Percentiles rank a stretch among this genome's conserved stretches.
These are phyloP conservation scores for Cystofilobasidium macerans DNA, from an alignment of 768 basidiomycete genomes.

Conservation along the genomic window DNA sequence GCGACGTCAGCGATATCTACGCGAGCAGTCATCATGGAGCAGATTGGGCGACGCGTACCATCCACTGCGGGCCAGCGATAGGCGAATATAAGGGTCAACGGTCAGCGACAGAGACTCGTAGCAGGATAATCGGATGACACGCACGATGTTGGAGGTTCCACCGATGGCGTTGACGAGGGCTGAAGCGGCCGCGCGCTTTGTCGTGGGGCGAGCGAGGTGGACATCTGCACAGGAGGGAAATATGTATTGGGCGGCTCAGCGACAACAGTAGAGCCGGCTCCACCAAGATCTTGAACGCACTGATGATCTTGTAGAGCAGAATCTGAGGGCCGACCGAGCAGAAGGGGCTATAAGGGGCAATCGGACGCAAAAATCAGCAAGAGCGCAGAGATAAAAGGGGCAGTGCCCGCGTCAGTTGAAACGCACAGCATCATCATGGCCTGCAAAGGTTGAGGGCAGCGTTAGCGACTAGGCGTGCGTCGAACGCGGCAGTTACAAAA, in stretches of 20 bases:
- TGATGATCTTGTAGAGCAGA: neutral
- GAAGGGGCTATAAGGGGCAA: no score
- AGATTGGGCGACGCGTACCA: no score
- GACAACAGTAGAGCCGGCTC: no score
- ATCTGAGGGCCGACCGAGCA: conserved; percentile 32
- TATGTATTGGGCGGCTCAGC: no score
- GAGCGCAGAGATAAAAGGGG: no score
- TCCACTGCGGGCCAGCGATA: no score
- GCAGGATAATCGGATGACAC: no score
- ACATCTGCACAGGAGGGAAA: conserved; percentile 5
- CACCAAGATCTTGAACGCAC: neutral
- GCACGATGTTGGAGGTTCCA: conserved; percentile 32
- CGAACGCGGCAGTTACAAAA: neutral
- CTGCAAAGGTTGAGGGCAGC: neutral
- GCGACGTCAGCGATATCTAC: no score
- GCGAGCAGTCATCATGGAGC: no score
- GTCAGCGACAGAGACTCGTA: no score
- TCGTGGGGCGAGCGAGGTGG: conserved; percentile 32
- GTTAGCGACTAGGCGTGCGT: neutral
- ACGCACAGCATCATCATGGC: neutral
- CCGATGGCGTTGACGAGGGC: conserved; percentile 35
- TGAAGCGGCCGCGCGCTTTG: conserved; percentile 34
- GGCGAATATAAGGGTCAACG: no score
- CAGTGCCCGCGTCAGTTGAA: no score
- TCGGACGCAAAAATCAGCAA: conserved; percentile 27